These are phyloP conservation scores for Pythium vanterpoolii DNA, from an alignment of 352 stramenopile genomes.

Conservation along the genomic window DNA sequence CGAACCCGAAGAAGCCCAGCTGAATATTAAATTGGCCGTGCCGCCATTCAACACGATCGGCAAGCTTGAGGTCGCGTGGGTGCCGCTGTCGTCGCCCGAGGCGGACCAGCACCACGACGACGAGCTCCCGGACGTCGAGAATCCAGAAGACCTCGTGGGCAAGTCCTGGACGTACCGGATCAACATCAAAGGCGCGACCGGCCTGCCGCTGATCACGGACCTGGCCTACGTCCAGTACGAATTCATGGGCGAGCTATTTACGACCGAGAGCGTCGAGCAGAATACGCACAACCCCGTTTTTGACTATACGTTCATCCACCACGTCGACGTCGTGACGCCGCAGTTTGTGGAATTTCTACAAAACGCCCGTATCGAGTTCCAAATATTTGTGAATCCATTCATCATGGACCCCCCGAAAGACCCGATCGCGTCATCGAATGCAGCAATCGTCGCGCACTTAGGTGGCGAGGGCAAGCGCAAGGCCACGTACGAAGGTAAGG, in stretches of 20 bases:
- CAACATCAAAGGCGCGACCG: constrained; percentile 76
- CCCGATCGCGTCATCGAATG: constrained; percentile 73
- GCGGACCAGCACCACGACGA: constrained; percentile 63
- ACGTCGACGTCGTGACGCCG: constrained; percentile 82
- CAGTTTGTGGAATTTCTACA: constrained; percentile 88
- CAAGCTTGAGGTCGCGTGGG: constrained; percentile 90
- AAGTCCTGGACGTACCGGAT: constrained; percentile 91
- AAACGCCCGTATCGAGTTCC: constrained; percentile 76
- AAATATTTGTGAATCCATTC: constrained; percentile 89
- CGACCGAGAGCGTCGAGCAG: constrained; percentile 89
- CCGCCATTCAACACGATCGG: constrained; percentile 92
- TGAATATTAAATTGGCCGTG: constrained; percentile 89
- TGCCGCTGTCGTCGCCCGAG: constrained; percentile 76
- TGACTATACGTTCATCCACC: constrained; percentile 88
- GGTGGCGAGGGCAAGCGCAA: constrained; percentile 41
- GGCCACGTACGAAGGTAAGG: constrained; percentile 23
- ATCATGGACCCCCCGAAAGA: constrained; percentile 84
- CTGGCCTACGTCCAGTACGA: constrained; percentile 92
- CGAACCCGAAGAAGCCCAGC: constrained; percentile 84
- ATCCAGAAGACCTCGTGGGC: constrained; percentile 72
- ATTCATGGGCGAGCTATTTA: constrained; percentile 91
- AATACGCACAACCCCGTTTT: constrained; percentile 86
- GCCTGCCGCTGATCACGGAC: constrained; percentile 87
- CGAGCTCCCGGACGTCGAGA: constrained; percentile 70
- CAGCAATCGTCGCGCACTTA: constrained; percentile 63